Evolutionary conservation across 495 filamentous ascomycete genomes (phyloP).

Genomic region (Sordaria brevicollis): DNA sequence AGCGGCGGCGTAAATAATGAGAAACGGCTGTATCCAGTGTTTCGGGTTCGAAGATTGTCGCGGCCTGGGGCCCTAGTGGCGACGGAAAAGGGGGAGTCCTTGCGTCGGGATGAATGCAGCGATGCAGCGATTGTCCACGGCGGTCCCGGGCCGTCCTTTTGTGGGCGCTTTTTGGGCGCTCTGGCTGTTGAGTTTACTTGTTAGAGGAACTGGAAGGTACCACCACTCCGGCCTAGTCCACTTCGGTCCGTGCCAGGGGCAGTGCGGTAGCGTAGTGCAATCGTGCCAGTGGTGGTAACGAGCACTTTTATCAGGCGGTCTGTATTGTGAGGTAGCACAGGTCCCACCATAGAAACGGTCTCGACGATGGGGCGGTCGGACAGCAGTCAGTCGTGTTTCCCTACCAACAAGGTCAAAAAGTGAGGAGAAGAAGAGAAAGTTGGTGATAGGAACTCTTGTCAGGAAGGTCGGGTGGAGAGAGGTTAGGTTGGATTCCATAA

Average conservation of each 20-base stretch:
- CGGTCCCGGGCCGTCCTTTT: neutral
- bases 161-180: neutral
- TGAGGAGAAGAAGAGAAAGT: neutral
- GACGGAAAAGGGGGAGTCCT: neutral
- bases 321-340: neutral
- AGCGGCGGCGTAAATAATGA: neutral
- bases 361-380: neutral
- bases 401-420: neutral
- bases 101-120: neutral
- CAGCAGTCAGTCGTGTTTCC: neutral
- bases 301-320: neutral
- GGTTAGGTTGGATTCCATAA: neutral
- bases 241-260: neutral
- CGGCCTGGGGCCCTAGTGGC: neutral
- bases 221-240: neutral
- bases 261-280: neutral
- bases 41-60: neutral
- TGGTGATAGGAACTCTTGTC: neutral
- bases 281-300: neutral
- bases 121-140: neutral
- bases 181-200: neutral
- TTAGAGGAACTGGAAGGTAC: neutral
- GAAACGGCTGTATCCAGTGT: neutral
- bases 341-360: neutral
- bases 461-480: neutral